phyloP scores from a whole-genome alignment of 2,329 filamentous ascomycete species.

The Stagonosporopsis tanaceti region DNA sequence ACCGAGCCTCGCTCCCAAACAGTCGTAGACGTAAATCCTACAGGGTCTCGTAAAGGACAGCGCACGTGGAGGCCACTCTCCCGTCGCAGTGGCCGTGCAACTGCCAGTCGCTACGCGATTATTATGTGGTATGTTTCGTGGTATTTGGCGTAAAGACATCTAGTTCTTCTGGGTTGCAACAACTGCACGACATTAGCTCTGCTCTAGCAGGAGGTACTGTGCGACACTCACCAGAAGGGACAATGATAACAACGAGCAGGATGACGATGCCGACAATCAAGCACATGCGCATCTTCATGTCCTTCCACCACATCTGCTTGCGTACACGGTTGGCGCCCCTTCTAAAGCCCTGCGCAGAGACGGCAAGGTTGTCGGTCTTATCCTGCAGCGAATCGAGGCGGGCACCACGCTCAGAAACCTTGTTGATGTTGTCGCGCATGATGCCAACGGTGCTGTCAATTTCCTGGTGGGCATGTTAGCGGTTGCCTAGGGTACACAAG shows the following conservation, averaged over 20 bases:
- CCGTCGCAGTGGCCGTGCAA: constrained; percentile 31
- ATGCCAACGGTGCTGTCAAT: constrained; percentile 94
- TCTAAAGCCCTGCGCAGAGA: constrained; percentile 93
- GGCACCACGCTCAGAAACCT: constrained; percentile 91
- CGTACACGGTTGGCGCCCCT: constrained; percentile 94
- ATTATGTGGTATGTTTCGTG: constrained; percentile 43
- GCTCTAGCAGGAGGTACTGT: no score
- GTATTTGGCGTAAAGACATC: constrained; percentile 35
- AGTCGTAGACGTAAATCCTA: constrained; percentile 47
- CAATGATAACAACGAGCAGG: constrained; percentile 90
- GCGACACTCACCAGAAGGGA: constrained; percentile 80
- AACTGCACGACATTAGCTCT: constrained; percentile 32
- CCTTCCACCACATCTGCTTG: constrained; percentile 99
- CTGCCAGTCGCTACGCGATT: constrained; percentile 34
- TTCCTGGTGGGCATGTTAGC: constrained; percentile 69
- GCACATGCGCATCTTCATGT: constrained; percentile 99
- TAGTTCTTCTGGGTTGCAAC: constrained; percentile 34
- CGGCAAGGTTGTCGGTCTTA: constrained; percentile 92
- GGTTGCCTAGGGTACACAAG: neutral
- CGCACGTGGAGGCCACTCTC: constrained; percentile 36
- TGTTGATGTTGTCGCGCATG: constrained; percentile 98
- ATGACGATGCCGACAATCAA: constrained; percentile 90
- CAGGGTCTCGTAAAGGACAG: constrained; percentile 38
- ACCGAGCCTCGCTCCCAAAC: constrained; percentile 46
- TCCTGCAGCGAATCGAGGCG: constrained; percentile 87